phyloP scores from a whole-genome alignment of 768 basidiomycete species.

The Termitomyces sp. region DNA sequence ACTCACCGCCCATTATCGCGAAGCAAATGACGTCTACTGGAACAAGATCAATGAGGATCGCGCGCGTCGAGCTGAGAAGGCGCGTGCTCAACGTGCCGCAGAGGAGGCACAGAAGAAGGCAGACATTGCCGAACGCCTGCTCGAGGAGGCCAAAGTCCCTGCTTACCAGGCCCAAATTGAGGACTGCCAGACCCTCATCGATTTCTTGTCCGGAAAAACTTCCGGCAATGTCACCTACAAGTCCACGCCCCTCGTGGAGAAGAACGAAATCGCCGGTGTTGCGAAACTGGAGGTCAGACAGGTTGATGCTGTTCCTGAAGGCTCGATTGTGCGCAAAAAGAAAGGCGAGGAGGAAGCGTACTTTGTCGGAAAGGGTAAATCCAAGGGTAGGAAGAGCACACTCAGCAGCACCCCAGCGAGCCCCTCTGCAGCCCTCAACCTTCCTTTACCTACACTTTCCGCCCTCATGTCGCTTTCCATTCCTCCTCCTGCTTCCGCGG shows the following conservation, averaged over 20 bases:
- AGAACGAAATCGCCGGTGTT: slow-evolving; percentile 52
- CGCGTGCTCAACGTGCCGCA: slow-evolving; percentile 67
- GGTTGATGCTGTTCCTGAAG: slow-evolving; percentile 69
- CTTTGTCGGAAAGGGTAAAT: slow-evolving; percentile 70
- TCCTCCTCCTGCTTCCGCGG: slow-evolving; percentile 72
- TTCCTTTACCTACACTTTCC: slow-evolving; percentile 81
- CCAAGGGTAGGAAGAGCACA: slow-evolving; percentile 53
- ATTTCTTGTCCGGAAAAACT: slow-evolving; percentile 70
- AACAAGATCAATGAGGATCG: slow-evolving; percentile 85
- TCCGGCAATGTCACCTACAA: slow-evolving; percentile 38
- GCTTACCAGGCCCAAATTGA: slow-evolving; percentile 93
- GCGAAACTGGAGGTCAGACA: slow-evolving; percentile 81
- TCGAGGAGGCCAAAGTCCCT: slow-evolving; percentile 86
- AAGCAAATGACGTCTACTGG: slow-evolving; percentile 80
- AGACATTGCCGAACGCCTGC: slow-evolving; percentile 72
- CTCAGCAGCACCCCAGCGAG: slow-evolving; percentile 25
- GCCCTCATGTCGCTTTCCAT: slow-evolving; percentile 88
- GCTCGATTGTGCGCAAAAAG: slow-evolving; percentile 80
- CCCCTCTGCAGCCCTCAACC: slow-evolving; percentile 44
- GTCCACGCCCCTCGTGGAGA: slow-evolving; percentile 30
- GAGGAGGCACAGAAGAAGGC: slow-evolving; percentile 76
- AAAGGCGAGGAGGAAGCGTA: slow-evolving; percentile 82
- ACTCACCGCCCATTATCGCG: slow-evolving; percentile 62
- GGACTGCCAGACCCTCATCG: slow-evolving; percentile 91
- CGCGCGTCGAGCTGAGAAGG: slow-evolving; percentile 73